These are phyloP conservation scores for Chenopodium formosanum DNA, from an alignment of 148 eudicot species.

Conservation along the genomic window DNA sequence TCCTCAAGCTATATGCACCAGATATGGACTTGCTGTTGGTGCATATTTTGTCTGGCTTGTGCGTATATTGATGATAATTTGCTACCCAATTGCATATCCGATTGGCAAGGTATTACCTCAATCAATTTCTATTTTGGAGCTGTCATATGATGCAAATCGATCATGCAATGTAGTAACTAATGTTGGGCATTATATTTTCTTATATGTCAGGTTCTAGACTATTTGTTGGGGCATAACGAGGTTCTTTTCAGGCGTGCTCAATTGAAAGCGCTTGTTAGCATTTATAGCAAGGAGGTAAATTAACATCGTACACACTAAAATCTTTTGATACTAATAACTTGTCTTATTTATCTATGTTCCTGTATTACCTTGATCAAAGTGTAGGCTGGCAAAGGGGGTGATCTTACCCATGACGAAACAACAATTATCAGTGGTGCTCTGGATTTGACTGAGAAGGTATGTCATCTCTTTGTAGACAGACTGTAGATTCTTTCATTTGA, in stretches of 20 bases:
- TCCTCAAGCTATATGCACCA: constrained; percentile 94
- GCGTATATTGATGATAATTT: constrained; percentile 71
- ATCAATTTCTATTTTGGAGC: too few species aligned
- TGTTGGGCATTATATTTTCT: constrained; percentile 9
- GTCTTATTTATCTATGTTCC: background rate
- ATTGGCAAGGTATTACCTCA: constrained; percentile 65
- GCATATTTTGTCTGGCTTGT: constrained; percentile 89
- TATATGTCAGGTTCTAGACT: constrained; percentile 64
- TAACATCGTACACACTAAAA: background rate
- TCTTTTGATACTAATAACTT: background rate
- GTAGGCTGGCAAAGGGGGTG: constrained; percentile 89
- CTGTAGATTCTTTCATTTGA: background rate
- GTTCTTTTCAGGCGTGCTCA: constrained; percentile 89
- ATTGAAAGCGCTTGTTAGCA: constrained; percentile 86
- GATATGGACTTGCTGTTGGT: constrained; percentile 95
- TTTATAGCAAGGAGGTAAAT: constrained; percentile 85
- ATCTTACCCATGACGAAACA: constrained; percentile 76
- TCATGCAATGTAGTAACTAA: background rate
- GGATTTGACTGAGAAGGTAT: constrained; percentile 77
- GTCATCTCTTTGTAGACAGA: constrained; percentile 7
- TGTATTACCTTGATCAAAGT: constrained; percentile 18
- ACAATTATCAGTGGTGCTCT: constrained; percentile 85
- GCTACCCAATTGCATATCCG: constrained; percentile 88
- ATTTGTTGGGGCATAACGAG: constrained; percentile 66
- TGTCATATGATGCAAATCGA: background rate